A percentile compares a stretch with the other conserved stretches of the same genome.
Conservation (phyloP, 2,329 filamentous ascomycete genomes). For the Cryoendolithus antarcticus region DNA sequence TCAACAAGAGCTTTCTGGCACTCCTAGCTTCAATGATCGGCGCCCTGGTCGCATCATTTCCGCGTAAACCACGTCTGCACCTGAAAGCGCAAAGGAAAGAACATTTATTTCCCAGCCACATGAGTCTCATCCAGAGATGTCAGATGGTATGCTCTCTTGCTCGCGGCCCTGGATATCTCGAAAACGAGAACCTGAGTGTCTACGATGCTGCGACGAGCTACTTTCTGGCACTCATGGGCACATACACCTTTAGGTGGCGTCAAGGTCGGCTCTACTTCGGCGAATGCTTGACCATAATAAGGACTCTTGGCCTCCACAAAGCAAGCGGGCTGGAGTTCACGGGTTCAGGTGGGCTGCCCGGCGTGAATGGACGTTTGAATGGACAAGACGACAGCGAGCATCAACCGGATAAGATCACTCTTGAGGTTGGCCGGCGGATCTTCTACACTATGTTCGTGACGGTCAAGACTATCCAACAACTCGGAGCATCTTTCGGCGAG, state of each 20-base stretch:
- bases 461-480: constrained; percentile 59
- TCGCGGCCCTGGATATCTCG: constrained; percentile 47
- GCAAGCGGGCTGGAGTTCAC: constrained; percentile 31
- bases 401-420: constrained; percentile 34
- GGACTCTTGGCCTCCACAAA: constrained; percentile 54
- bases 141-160: constrained; percentile 56
- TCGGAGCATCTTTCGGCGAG: constrained; percentile 60
- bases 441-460: constrained; percentile 75
- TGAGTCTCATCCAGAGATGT: constrained; percentile 59
- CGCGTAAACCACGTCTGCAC: constrained; percentile 56
- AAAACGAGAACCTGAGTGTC: constrained; percentile 40
- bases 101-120: constrained; percentile 54
- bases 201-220: constrained; percentile 63
- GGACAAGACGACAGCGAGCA: constrained; percentile 22
- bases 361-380: constrained; percentile 24
- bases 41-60: constrained; percentile 62
- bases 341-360: constrained; percentile 20
- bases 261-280: constrained; percentile 58
- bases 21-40: constrained; percentile 65
- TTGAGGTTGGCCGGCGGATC: constrained; percentile 46
- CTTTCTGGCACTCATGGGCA: constrained; percentile 55
- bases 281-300: constrained; percentile 58
- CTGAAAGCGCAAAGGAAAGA: constrained; percentile 55
- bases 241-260: constrained; percentile 56
- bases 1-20: constrained; percentile 55